Evolutionary conservation across 345 rosid species (phyloP), one percentile per base, ranked within the genome.

Genomic region (Citrus glauca): DNA sequence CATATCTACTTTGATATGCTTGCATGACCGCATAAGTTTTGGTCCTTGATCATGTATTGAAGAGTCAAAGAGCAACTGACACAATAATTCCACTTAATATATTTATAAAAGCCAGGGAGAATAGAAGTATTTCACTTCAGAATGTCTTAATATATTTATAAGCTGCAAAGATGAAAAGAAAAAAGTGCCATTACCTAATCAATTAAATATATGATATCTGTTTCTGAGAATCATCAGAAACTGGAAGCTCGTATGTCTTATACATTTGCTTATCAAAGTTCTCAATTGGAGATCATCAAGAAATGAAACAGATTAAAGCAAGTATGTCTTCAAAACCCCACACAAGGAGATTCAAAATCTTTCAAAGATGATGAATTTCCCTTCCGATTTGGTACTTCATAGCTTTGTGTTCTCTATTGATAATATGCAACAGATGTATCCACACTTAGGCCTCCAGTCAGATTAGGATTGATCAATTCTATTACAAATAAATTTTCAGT

Each of bases 391-490:
- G 27, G 17, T 68, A 53, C 70, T 20, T 25, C 22, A 22, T 30
- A 60, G 17, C 48, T 74, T 45, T 38, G 5, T 42, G 13, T 17
- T 9, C 20, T 17, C 2, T 40, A 20, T 8, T 27, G 9, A 27
- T 3, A 48, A 45, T 30, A 59, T 5, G 22, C 17, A 72, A 72
- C 16, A 19, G 28, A 35, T 14, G 14, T 40, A 60, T 77, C 16
- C 69, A 20, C 74, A 71, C 57, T 50, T 17, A 71, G 40, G 67
- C 72, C n/a, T 71, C 78, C 65, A 35, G 48, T 27, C 25, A 37
- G 75, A 9, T 63, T 6, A 35, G 25, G 40, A 66, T 50, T n/a
- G 38, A 66, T 27, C 32, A 72, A 2, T 59, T 70, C 38, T 20
- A 32, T 9, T 5, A 11, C 16, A 33, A 28, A 66, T 8, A 61